Evolutionary conservation across 169 alveolate genomes (phyloP).

Genomic region (Eimeria sp.): DNA sequence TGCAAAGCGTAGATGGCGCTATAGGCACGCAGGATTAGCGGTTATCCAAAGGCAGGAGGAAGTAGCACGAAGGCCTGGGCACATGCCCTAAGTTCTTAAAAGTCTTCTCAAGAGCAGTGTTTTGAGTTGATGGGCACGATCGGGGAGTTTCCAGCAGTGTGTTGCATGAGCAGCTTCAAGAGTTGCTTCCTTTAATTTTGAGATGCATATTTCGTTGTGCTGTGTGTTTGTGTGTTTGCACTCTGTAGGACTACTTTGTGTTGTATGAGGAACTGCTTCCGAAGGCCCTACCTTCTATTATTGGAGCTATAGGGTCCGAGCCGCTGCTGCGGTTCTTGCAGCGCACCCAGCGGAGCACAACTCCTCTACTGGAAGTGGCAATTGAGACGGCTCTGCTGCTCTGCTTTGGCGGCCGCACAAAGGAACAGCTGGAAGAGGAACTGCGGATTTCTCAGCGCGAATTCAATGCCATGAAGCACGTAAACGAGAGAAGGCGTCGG

Average conservation of each 20-base stretch:
- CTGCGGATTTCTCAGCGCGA: constrained; percentile 41
- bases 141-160: not conserved
- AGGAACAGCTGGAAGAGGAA: constrained; percentile 73
- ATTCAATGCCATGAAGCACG: constrained; percentile 59
- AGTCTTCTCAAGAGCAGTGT: not conserved
- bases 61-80: not conserved
- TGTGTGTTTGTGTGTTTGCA: not conserved
- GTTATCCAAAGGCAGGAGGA: not conserved
- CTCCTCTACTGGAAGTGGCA: constrained; percentile 72
- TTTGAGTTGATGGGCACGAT: not conserved
- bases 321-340: constrained; percentile 54
- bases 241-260: constrained; percentile 73
- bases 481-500: constrained; percentile 57
- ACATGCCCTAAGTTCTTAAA: not conserved
- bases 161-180: not conserved
- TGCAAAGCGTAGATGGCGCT: not conserved
- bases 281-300: constrained; percentile 65
- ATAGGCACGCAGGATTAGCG: not conserved
- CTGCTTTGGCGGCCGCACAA: constrained; percentile 59
- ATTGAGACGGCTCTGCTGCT: constrained; percentile 76
- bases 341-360: constrained; percentile 56
- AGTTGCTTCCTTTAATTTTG: not conserved
- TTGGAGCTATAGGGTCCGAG: constrained; percentile 55
- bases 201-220: not conserved
- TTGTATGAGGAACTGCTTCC: constrained; percentile 70